phyloP scores from a whole-genome alignment of 2,329 filamentous ascomycete species.

The Botrytis aclada region DNA sequence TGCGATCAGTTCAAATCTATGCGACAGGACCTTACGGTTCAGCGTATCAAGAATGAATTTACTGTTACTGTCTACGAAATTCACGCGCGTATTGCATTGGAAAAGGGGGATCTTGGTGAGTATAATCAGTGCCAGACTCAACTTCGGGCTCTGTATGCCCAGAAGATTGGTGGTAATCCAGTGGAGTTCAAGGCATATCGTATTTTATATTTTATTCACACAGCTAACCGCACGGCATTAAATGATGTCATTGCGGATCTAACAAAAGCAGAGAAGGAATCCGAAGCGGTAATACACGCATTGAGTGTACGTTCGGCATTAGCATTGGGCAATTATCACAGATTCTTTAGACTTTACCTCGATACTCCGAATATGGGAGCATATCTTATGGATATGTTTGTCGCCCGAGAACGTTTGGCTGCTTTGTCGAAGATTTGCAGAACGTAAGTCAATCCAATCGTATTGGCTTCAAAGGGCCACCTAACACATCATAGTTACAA shows the following conservation, averaged over 20 bases:
- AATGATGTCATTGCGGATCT: slow-evolving; percentile 98
- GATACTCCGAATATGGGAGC: slow-evolving; percentile 95
- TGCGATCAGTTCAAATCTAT: slow-evolving; percentile 99
- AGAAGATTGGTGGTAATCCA: slow-evolving; percentile 82
- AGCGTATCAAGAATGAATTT: slow-evolving; percentile 95
- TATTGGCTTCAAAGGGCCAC: slow-evolving; percentile 17
- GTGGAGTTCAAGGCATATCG: slow-evolving; percentile 99
- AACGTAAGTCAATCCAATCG: slow-evolving; percentile 64
- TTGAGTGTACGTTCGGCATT: slow-evolving; percentile 86
- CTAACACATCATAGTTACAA: slow-evolving; percentile 74
- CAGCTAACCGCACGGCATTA: slow-evolving; percentile 95
- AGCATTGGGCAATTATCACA: slow-evolving; percentile 94
- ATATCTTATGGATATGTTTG: slow-evolving; percentile 99
- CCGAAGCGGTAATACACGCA: slow-evolving; percentile 82
- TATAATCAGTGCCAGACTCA: slow-evolving; percentile 99
- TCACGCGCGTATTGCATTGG: slow-evolving; percentile 93
- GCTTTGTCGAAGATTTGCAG: slow-evolving; percentile 90
- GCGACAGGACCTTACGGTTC: slow-evolving; percentile 95
- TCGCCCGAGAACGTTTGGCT: slow-evolving; percentile 85
- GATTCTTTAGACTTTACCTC: slow-evolving; percentile 94
- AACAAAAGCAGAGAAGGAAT: slow-evolving; percentile 93
- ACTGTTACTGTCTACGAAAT: slow-evolving; percentile 97
- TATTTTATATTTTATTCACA: slow-evolving; percentile 99
- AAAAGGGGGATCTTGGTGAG: slow-evolving; percentile 99
- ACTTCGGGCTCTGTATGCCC: slow-evolving; percentile 83